Evolutionary conservation across 495 filamentous ascomycete genomes (phyloP).

Genomic region (Letharia columbiana): DNA sequence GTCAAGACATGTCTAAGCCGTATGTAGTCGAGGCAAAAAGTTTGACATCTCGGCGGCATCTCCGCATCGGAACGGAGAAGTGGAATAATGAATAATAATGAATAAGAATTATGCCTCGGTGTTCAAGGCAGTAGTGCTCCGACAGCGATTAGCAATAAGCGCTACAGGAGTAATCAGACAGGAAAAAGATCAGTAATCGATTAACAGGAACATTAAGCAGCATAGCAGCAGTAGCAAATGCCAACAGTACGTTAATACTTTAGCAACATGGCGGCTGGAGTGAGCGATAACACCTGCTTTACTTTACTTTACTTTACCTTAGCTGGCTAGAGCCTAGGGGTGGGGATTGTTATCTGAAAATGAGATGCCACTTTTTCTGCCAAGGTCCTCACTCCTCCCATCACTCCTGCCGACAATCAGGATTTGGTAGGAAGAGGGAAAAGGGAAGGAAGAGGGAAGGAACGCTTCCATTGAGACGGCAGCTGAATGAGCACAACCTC

Average conservation of each 20-base stretch:
- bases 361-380: constrained; percentile 1
- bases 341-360: neutral
- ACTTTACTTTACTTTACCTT: too few relatives aligned
- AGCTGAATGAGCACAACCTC: neutral
- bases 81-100: too few relatives aligned
- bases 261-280: neutral
- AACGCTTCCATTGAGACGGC: neutral
- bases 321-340: neutral
- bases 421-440: neutral
- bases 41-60: neutral
- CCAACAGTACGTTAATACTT: too few relatives aligned
- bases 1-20: neutral
- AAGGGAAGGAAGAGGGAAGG: neutral
- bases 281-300: neutral
- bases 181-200: neutral
- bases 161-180: neutral
- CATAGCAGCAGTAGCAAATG: neutral
- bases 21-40: neutral
- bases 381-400: neutral
- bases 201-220: neutral
- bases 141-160: neutral
- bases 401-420: neutral
- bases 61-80: too few relatives aligned
- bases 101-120: neutral
- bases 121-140: neutral